Percentiles rank a stretch among this genome's conserved stretches.
Conservation (phyloP, 2,329 filamentous ascomycete species). For the Fusarium pilosicola region DNA sequence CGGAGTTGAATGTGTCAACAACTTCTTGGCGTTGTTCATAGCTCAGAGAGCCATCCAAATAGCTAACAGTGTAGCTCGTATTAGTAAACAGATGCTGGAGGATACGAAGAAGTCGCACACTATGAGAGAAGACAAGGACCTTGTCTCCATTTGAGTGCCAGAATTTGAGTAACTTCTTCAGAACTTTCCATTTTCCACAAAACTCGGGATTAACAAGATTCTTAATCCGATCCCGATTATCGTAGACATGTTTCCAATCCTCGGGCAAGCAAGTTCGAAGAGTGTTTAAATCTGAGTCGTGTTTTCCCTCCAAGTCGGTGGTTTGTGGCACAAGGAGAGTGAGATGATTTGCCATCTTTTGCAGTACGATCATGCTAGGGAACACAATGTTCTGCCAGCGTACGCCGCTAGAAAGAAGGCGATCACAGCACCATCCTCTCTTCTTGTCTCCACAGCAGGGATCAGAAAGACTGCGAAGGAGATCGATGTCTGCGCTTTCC, state of each 20-base stretch:
- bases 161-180: constrained; percentile 86
- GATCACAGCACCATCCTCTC: constrained; percentile 83
- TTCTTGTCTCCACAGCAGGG: constrained; percentile 72
- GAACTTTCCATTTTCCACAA: constrained; percentile 95
- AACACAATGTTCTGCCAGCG: constrained; percentile 85
- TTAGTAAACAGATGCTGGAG: constrained; percentile 86
- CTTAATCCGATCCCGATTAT: constrained; percentile 79
- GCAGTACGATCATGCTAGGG: constrained; percentile 81
- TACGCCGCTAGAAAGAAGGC: constrained; percentile 66
- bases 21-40: constrained; percentile 84
- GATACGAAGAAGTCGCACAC: constrained; percentile 84
- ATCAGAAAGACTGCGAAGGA: constrained; percentile 75
- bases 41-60: constrained; percentile 84
- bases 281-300: constrained; percentile 78
- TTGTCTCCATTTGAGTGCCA: constrained; percentile 94
- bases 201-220: constrained; percentile 88
- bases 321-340: constrained; percentile 80
- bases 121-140: constrained; percentile 94
- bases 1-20: constrained; percentile 92
- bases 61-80: constrained; percentile 90
- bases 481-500: constrained; percentile 71
- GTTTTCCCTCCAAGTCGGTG: constrained; percentile 74
- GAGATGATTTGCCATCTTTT: constrained; percentile 94
- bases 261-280: constrained; percentile 80
- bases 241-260: constrained; percentile 78